Evolutionary conservation across 106 monocot species (phyloP).

Genomic region (Platanthera zijinensis): DNA sequence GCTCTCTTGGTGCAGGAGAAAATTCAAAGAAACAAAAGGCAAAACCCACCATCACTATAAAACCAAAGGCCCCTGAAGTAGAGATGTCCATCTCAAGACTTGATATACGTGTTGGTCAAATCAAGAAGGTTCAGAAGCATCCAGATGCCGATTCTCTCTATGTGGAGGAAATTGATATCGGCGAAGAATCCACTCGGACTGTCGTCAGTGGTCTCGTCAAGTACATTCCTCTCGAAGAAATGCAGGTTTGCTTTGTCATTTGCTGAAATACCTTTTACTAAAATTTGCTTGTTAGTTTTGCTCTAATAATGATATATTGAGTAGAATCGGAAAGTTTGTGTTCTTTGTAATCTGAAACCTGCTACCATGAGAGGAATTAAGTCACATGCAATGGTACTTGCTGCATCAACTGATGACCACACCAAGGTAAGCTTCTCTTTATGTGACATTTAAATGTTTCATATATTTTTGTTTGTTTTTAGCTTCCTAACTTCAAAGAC

Average conservation of each 20-base stretch:
- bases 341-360: slow-evolving; percentile 95
- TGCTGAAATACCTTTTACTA: neutral
- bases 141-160: slow-evolving; percentile 96
- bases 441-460: neutral
- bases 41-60: slow-evolving; percentile 38
- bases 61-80: slow-evolving; percentile 55
- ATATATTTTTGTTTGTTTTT: neutral
- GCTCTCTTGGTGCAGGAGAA: slow-evolving; percentile 21
- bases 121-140: slow-evolving; percentile 80
- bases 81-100: slow-evolving; percentile 67
- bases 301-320: neutral
- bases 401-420: slow-evolving; percentile 73
- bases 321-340: slow-evolving; percentile 91
- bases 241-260: slow-evolving; percentile 54
- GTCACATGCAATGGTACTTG: slow-evolving; percentile 96
- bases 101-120: slow-evolving; percentile 84
- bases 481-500: neutral
- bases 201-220: slow-evolving; percentile 97
- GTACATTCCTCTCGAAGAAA: slow-evolving; percentile 84
- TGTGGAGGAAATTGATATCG: slow-evolving; percentile 96
- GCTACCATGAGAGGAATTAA: slow-evolving; percentile 93
- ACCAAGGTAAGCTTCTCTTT: slow-evolving; percentile 47
- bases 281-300: neutral
- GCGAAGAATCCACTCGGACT: slow-evolving; percentile 69
- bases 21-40: slow-evolving; percentile 47